These are phyloP conservation scores for Penicillium egyptiacum DNA, from an alignment of 495 filamentous ascomycete genomes.

Conservation along the genomic window DNA sequence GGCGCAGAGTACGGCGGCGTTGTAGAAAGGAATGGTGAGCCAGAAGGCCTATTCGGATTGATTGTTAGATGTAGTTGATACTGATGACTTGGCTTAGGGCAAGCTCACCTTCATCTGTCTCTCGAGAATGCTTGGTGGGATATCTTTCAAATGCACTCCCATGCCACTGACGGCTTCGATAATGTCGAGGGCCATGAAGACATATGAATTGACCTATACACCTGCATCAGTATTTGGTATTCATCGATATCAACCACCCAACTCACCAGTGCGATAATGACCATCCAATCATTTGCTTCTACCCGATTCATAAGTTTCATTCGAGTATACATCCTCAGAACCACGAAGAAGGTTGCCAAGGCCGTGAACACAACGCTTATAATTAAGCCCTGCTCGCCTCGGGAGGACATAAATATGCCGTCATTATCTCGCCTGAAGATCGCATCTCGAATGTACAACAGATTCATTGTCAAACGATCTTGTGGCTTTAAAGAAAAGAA, in stretches of 20 bases:
- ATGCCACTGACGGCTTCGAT: slow-evolving; percentile 43
- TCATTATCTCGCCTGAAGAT: slow-evolving; percentile 21
- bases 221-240: background rate
- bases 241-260: background rate
- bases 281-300: slow-evolving; percentile 48
- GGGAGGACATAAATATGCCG: slow-evolving; percentile 24
- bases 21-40: slow-evolving; percentile 49
- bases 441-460: slow-evolving; percentile 15
- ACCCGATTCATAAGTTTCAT: slow-evolving; percentile 36
- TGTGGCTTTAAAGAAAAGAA: background rate
- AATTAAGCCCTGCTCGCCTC: slow-evolving; percentile 32
- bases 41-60: slow-evolving; percentile 37
- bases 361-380: slow-evolving; percentile 41
- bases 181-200: slow-evolving; percentile 45
- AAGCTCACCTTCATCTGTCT: slow-evolving; percentile 43
- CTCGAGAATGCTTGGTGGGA: slow-evolving; percentile 33
- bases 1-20: slow-evolving; percentile 50
- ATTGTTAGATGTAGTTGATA: background rate
- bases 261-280: slow-evolving; percentile 41
- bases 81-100: background rate
- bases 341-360: slow-evolving; percentile 38
- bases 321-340: slow-evolving; percentile 41
- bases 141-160: slow-evolving; percentile 41
- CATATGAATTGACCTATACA: slow-evolving; percentile 35
- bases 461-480: slow-evolving; percentile 18